A percentile compares a stretch with the other conserved stretches of the same genome.
Evolutionary conservation across 805 yeast genomes (phyloP).

Genomic region (Isabelozyma heimii): DNA sequence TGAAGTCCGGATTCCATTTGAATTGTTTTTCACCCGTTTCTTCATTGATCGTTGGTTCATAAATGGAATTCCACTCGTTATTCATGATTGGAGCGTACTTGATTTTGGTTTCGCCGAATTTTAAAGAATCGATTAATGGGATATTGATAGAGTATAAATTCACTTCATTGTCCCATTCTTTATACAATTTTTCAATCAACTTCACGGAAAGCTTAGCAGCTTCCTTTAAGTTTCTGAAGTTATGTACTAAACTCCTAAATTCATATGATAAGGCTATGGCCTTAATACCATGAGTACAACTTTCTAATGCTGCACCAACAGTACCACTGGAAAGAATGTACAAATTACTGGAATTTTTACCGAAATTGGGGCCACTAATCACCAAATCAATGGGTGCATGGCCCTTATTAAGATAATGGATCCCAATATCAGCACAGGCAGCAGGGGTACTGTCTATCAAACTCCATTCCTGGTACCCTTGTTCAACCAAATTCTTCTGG

Average conservation of each 20-base stretch:
- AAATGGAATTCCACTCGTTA: constrained; percentile 77
- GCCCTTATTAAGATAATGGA: constrained; percentile 61
- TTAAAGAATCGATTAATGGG: constrained; percentile 61
- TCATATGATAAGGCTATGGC: constrained; percentile 86
- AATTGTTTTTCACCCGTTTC: constrained; percentile 42
- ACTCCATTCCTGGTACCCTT: constrained; percentile 73
- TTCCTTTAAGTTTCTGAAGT: constrained; percentile 47
- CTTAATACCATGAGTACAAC: constrained; percentile 65
- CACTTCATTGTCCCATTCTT: constrained; percentile 54
- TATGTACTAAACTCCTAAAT: constrained; percentile 55
- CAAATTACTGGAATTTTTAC: constrained; percentile 85
- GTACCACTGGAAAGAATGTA: constrained; percentile 93
- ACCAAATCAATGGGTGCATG: constrained; percentile 74
- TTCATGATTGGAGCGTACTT: constrained; percentile 75
- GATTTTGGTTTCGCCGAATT: constrained; percentile 56
- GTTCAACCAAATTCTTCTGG: constrained; percentile 29
- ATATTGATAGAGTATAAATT: constrained; percentile 84
- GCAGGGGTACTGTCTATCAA: constrained; percentile 94
- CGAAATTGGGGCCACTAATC: constrained; percentile 93
- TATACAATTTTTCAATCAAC: constrained; percentile 56
- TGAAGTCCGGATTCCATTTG: constrained; percentile 84
- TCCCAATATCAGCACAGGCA: constrained; percentile 87
- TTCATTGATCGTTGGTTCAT: constrained; percentile 22
- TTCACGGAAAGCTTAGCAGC: constrained; percentile 71
- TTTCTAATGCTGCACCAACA: constrained; percentile 96